Conservation (phyloP, 2,329 filamentous ascomycete species). For the Pyricularia sp. region DNA sequence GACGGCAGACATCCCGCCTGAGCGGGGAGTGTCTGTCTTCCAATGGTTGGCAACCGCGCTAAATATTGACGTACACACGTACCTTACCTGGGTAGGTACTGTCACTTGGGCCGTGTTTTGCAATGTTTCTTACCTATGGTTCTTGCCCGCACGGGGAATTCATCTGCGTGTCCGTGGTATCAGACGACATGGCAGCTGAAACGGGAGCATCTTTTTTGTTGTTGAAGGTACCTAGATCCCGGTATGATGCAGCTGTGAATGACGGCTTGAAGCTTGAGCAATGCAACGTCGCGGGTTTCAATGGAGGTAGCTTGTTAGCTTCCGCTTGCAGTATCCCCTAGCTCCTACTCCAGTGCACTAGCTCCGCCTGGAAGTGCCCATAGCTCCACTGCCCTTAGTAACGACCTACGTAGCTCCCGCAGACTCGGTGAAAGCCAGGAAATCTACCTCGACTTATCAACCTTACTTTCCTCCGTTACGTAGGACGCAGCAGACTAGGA, state of each 20-base stretch:
- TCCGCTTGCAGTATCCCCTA: not conserved
- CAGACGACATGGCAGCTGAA: not conserved
- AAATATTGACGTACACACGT: not conserved
- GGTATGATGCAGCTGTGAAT: not conserved
- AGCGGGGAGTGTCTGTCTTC: not conserved
- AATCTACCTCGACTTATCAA: not conserved
- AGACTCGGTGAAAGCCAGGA: not conserved
- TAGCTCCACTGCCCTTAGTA: not conserved
- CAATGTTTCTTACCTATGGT: not conserved
- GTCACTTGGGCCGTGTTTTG: not conserved
- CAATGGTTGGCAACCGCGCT: not conserved
- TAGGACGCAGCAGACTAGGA: not conserved
- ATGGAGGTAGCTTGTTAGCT: not conserved
- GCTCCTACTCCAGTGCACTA: not conserved
- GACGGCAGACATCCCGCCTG: too few species aligned
- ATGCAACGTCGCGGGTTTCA: not conserved
- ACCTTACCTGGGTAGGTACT: not conserved
- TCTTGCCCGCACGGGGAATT: not conserved
- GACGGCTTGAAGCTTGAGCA: not conserved
- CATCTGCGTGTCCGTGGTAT: not conserved
- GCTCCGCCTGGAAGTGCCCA: not conserved
- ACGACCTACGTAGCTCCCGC: not conserved
- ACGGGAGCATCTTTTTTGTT: not conserved
- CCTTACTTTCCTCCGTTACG: not conserved
- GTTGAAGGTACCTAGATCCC: not conserved